These are phyloP conservation scores for Pythium insidiosum DNA, from an alignment of 352 stramenopile species.

Conservation along the genomic window DNA sequence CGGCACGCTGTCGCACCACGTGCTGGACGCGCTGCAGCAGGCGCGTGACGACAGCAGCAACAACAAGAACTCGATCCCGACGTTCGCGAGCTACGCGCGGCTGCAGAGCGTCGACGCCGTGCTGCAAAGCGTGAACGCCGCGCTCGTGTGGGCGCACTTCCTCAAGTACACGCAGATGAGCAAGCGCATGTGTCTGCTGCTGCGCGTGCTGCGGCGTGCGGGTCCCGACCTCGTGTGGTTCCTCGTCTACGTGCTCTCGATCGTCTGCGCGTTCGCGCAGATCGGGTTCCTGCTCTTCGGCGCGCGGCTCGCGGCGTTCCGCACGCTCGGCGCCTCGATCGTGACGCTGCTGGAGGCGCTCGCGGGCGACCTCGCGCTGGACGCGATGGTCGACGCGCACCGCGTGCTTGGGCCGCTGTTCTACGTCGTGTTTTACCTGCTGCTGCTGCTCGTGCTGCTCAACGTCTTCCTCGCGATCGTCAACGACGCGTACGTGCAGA, in stretches of 20 bases:
- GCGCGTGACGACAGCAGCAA: no score
- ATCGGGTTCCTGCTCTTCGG: conserved; percentile 59
- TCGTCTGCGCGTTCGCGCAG: conserved; percentile 55
- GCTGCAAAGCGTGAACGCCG: conserved; percentile 36
- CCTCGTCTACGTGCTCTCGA: conserved; percentile 46
- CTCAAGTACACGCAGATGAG: conserved; percentile 67
- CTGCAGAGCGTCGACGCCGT: conserved; percentile 32
- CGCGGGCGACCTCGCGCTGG: conserved; percentile 47
- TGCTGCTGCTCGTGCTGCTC: conserved; percentile 57
- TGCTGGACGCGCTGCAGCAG: no score
- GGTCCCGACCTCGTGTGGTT: conserved; percentile 47
- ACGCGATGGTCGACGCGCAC: conserved; percentile 29
- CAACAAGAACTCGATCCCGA: no score
- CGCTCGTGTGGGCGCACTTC: conserved; percentile 51
- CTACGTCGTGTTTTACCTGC: conserved; percentile 63
- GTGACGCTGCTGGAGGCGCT: conserved; percentile 56
- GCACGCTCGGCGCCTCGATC: conserved; percentile 36
- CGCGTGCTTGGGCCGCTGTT: conserved; percentile 47
- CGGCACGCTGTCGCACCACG: conserved; percentile 36
- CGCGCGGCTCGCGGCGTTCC: conserved; percentile 39
- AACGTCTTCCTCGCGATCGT: conserved; percentile 74
- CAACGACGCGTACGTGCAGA: conserved; percentile 70
- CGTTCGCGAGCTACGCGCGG: conserved; percentile 26
- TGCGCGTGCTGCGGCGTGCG: conserved; percentile 45
- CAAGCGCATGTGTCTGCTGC: conserved; percentile 45